Conservation (phyloP, 1,284 basidiomycete genomes). For the Microbotryum scabiosae region DNA sequence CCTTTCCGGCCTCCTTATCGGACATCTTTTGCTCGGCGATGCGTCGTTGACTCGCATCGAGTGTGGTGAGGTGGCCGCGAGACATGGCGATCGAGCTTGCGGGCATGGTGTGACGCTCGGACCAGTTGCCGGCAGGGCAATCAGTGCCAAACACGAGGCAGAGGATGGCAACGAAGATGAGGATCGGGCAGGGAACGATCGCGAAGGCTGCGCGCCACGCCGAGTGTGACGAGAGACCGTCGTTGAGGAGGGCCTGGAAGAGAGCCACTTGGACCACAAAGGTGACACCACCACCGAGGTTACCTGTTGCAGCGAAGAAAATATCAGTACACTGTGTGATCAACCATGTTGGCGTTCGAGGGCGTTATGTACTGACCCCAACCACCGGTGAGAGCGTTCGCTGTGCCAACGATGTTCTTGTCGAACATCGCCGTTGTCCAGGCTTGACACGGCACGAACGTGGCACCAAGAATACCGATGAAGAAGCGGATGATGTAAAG, state of each 20-base stretch:
- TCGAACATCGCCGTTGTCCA: slow-evolving; percentile 58
- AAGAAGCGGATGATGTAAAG: slow-evolving; percentile 51
- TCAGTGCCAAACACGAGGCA: slow-evolving; percentile 52
- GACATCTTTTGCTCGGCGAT: slow-evolving; percentile 37
- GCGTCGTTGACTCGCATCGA: slow-evolving; percentile 37
- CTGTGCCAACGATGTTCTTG: slow-evolving; percentile 51
- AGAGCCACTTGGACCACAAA: slow-evolving; percentile 53
- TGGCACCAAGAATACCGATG: slow-evolving; percentile 49
- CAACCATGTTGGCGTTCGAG: not conserved
- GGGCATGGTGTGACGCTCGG: slow-evolving; percentile 47
- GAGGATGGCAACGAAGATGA: slow-evolving; percentile 46
- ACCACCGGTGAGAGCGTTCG: slow-evolving; percentile 20
- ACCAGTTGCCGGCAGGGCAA: slow-evolving; percentile 52
- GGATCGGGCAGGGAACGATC: slow-evolving; percentile 52
- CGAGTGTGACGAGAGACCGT: slow-evolving; percentile 45
- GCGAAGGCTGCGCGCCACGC: slow-evolving; percentile 56
- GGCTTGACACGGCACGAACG: slow-evolving; percentile 23
- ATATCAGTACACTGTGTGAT: not conserved
- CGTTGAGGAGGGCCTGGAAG: slow-evolving; percentile 45
- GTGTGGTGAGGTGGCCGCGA: slow-evolving; percentile 36
- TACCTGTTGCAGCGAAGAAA: slow-evolving; percentile 52
- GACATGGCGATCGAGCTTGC: slow-evolving; percentile 41
- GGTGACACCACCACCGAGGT: slow-evolving; percentile 48
- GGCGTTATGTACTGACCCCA: slow-evolving; percentile 13
- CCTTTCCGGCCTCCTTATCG: slow-evolving; percentile 29